A percentile compares a stretch with the other conserved stretches of the same genome.
Conservation (phyloP, 1,284 basidiomycete genomes). For the Sporisorium reilianum region DNA sequence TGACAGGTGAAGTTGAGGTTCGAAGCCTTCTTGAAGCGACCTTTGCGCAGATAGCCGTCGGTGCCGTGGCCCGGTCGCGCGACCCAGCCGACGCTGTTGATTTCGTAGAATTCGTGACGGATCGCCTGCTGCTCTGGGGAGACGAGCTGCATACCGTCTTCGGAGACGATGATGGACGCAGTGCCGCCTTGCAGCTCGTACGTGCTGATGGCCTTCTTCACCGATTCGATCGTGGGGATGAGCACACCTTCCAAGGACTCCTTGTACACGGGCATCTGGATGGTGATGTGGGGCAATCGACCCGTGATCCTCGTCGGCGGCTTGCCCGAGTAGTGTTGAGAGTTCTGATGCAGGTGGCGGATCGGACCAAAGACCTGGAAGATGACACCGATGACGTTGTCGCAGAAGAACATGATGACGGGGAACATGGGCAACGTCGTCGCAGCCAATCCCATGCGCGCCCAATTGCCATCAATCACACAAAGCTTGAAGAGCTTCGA, state of each 20-base stretch:
- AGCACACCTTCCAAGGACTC: conserved; percentile 71
- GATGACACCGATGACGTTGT: conserved; percentile 73
- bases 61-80: conserved; percentile 79
- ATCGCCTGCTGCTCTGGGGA: conserved; percentile 75
- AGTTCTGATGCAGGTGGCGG: conserved; percentile 74
- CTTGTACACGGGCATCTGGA: conserved; percentile 85
- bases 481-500: conserved; percentile 78
- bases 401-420: conserved; percentile 76
- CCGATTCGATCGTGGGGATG: conserved; percentile 79
- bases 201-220: conserved; percentile 87
- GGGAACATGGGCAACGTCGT: conserved; percentile 77
- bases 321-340: conserved; percentile 71
- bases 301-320: conserved; percentile 76
- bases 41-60: conserved; percentile 82
- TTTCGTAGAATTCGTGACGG: conserved; percentile 79
- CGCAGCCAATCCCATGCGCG: conserved; percentile 76
- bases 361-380: conserved; percentile 72
- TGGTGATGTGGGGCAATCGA: conserved; percentile 78
- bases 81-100: conserved; percentile 83
- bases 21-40: conserved; percentile 88
- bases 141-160: conserved; percentile 79
- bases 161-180: conserved; percentile 80
- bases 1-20: conserved; percentile 88
- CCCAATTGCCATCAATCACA: conserved; percentile 76
- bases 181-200: conserved; percentile 85